Conservation (phyloP, 2,329 filamentous ascomycete species). For the Alternaria ethzedia region DNA sequence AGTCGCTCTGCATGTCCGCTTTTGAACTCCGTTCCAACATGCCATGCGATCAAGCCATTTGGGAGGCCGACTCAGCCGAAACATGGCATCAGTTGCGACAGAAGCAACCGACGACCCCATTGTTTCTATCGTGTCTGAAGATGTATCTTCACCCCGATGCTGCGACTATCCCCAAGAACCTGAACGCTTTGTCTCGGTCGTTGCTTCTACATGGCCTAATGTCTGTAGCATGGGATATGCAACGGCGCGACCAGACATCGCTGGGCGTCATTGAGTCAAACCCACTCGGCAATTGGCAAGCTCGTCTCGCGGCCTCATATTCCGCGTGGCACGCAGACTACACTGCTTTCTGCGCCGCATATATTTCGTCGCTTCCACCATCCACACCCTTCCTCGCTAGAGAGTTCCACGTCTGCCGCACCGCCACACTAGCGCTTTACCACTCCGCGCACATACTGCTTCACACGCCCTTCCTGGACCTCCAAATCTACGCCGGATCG, state of each 20-base stretch:
- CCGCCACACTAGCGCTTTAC: conserved; percentile 63
- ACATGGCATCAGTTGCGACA: conserved; percentile 57
- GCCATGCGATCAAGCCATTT: conserved; percentile 61
- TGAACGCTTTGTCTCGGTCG: conserved; percentile 61
- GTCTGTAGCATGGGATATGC: conserved; percentile 68
- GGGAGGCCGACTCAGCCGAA: conserved; percentile 63
- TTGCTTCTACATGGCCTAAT: conserved; percentile 67
- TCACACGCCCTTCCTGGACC: conserved; percentile 64
- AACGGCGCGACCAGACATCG: conserved; percentile 66
- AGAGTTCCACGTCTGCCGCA: conserved; percentile 57
- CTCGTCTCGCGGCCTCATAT: conserved; percentile 61
- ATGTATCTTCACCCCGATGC: conserved; percentile 59
- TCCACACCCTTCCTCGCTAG: conserved; percentile 38
- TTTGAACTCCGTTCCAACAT: conserved; percentile 66
- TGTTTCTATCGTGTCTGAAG: conserved; percentile 62
- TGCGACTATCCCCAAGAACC: conserved; percentile 38
- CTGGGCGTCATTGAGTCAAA: conserved; percentile 51
- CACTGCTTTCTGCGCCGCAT: conserved; percentile 56
- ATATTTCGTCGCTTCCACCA: conserved; percentile 31
- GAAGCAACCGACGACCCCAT: conserved; percentile 46
- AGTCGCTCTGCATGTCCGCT: conserved; percentile 70
- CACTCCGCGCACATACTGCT: conserved; percentile 64
- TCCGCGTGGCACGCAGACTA: conserved; percentile 66
- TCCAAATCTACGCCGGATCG: conserved; percentile 68
- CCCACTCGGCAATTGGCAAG: conserved; percentile 58